Evolutionary conservation across 768 basidiomycete species (phyloP).

Genomic region (Coprinopsis strossmayeri): DNA sequence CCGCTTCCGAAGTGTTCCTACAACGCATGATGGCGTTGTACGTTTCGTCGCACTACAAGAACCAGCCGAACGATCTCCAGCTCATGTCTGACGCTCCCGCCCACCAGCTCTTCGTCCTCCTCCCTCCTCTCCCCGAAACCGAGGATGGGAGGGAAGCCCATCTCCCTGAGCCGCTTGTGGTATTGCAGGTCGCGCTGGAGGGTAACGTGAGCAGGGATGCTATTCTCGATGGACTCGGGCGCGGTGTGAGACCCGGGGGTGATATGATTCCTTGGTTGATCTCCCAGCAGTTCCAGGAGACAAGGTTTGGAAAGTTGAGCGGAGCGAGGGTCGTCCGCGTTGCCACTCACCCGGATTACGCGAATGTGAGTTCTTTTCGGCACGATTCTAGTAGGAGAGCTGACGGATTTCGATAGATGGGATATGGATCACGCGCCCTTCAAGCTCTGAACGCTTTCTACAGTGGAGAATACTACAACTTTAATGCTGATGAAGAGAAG

Average conservation of each 20-base stretch:
- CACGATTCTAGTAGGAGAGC: too few species aligned
- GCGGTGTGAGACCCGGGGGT: constrained; percentile 82
- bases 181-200: constrained; percentile 93
- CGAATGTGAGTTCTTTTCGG: constrained; percentile 51
- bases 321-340: constrained; percentile 90
- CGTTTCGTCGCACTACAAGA: constrained; percentile 98
- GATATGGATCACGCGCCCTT: constrained; percentile 88
- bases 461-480: constrained; percentile 84
- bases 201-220: constrained; percentile 83
- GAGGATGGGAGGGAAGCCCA: constrained; percentile 44
- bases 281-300: constrained; percentile 93
- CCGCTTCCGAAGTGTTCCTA: constrained; percentile 94
- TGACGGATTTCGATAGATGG: constrained; percentile 92
- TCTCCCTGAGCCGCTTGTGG: constrained; percentile 92
- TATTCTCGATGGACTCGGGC: constrained; percentile 79
- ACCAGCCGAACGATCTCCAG: constrained; percentile 98
- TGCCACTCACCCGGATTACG: constrained; percentile 94
- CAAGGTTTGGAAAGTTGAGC: constrained; percentile 84
- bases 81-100: constrained; percentile 95
- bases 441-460: constrained; percentile 87
- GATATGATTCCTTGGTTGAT: constrained; percentile 99
- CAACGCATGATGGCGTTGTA: constrained; percentile 99
- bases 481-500: constrained; percentile 57
- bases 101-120: constrained; percentile 91
- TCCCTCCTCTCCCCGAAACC: constrained; percentile 78